These are phyloP conservation scores for Populus nigra DNA, from an alignment of 345 rosid genomes.

Conservation along the genomic window DNA sequence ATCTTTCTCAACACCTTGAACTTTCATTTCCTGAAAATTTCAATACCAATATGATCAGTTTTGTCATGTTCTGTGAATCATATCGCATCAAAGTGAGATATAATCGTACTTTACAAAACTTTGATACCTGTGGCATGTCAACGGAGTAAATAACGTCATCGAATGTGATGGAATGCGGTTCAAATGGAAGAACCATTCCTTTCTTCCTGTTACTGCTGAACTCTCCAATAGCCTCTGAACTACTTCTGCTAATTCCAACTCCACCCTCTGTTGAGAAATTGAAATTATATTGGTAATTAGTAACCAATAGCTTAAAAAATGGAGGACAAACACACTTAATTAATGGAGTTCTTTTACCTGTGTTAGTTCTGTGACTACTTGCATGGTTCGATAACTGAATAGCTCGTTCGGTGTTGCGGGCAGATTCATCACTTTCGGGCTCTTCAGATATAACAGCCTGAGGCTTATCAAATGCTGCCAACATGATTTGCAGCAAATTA, in stretches of 20 bases:
- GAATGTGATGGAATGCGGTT: slow-evolving; percentile 60
- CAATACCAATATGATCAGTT: background rate
- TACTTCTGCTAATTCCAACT: background rate
- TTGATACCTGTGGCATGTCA: slow-evolving; percentile 71
- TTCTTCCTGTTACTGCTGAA: slow-evolving; percentile 28
- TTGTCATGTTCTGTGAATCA: background rate
- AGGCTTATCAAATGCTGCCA: slow-evolving; percentile 59
- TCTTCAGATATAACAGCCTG: slow-evolving; percentile 41
- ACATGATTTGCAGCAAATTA: background rate
- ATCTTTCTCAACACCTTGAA: slow-evolving; percentile 54
- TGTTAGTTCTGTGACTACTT: background rate
- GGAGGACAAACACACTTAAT: background rate
- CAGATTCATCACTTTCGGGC: background rate
- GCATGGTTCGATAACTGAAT: slow-evolving; percentile 13
- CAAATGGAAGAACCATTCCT: slow-evolving; percentile 82
- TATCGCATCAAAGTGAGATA: background rate
- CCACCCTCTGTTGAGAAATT: background rate
- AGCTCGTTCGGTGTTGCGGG: background rate
- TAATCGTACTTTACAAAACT: background rate
- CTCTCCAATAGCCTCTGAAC: background rate
- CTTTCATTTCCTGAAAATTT: slow-evolving; percentile 49
- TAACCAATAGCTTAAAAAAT: background rate
- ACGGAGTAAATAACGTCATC: slow-evolving; percentile 59
- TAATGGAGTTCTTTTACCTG: slow-evolving; percentile 5
- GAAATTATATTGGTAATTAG: background rate